A percentile compares a stretch with the other conserved stretches of the same genome.
Evolutionary conservation across 176 grass and related monocot genomes (phyloP).

Genomic region (Zoysia japonica): DNA sequence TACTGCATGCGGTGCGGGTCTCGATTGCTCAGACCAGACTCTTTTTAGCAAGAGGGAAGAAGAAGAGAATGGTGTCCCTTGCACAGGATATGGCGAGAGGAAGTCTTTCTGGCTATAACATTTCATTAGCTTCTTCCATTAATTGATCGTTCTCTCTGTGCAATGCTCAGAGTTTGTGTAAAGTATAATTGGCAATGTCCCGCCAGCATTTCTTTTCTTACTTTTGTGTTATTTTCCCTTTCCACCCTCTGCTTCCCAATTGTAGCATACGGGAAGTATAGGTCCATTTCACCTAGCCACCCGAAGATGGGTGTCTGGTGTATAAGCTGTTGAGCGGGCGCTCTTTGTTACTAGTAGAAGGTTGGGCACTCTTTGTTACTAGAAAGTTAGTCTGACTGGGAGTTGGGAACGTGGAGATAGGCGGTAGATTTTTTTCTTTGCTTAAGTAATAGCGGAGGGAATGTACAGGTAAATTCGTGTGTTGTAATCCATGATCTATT

Average conservation of each 20-base stretch:
- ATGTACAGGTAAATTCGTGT: conserved; percentile 54
- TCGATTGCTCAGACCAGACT: conserved; percentile 97
- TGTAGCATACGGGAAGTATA: conserved; percentile 70
- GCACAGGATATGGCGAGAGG: conserved; percentile 91
- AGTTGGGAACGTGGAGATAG: conserved; percentile 4
- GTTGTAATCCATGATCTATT: conserved; percentile 40
- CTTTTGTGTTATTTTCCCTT: conserved; percentile 14
- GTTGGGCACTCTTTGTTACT: conserved; percentile 2
- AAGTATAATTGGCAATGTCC: conserved; percentile 48
- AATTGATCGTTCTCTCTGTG: conserved; percentile 1
- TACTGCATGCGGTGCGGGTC: conserved; percentile 75
- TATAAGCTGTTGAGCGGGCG: conserved; percentile 42
- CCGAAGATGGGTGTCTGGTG: conserved; percentile 79
- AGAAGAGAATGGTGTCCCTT: conserved; percentile 79
- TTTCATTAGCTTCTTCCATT: conserved; percentile 54
- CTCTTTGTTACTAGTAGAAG: no score
- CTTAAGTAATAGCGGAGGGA: conserved; percentile 38
- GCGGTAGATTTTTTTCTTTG: conserved; percentile 42
- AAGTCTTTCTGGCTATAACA: conserved; percentile 83
- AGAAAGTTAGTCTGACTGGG: conserved; percentile 56
- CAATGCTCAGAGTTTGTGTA: conserved; percentile 48
- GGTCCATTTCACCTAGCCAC: conserved; percentile 66
- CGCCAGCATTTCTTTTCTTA: conserved; percentile 36
- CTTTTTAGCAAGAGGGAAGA: conserved; percentile 95
- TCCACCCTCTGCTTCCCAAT: conserved; percentile 50